A percentile compares a stretch with the other conserved stretches of the same genome.
Evolutionary conservation across 129 eudicot genomes (phyloP).

Genomic region (Saposhnikovia divaricata): DNA sequence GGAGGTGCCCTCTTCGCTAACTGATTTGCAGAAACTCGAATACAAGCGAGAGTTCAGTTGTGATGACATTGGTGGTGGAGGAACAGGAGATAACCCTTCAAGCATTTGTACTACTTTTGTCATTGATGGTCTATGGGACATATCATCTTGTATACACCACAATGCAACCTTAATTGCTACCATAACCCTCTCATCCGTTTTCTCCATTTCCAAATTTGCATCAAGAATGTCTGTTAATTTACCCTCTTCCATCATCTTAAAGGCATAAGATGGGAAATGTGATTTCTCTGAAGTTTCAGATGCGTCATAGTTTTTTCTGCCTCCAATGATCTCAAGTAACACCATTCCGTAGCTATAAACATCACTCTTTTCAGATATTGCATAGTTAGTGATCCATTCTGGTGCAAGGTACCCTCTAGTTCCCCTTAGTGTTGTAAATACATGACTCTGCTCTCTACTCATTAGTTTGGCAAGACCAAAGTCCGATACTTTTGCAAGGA

Average conservation of each 20-base stretch:
- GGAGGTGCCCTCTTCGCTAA: slow-evolving; percentile 72
- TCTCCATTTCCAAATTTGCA: slow-evolving; percentile 30
- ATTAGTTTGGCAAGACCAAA: slow-evolving; percentile 89
- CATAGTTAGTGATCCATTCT: slow-evolving; percentile 82
- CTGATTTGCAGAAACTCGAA: slow-evolving; percentile 52
- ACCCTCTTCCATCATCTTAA: slow-evolving; percentile 76
- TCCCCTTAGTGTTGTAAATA: slow-evolving; percentile 67
- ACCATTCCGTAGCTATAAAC: slow-evolving; percentile 92
- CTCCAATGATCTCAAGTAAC: slow-evolving; percentile 72
- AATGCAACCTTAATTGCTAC: slow-evolving; percentile 68
- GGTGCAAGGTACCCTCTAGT: slow-evolving; percentile 92
- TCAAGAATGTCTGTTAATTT: slow-evolving; percentile 45
- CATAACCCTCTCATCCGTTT: slow-evolving; percentile 50
- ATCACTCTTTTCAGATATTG: slow-evolving; percentile 87
- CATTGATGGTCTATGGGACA: slow-evolving; percentile 63
- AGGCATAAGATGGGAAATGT: slow-evolving; percentile 67
- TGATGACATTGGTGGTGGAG: slow-evolving; percentile 53
- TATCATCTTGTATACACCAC: slow-evolving; percentile 94
- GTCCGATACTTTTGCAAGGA: slow-evolving; percentile 73
- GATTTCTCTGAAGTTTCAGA: slow-evolving; percentile 54
- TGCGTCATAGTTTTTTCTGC: slow-evolving; percentile 65
- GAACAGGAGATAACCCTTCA: slow-evolving; percentile 64
- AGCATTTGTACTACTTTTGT: slow-evolving; percentile 87
- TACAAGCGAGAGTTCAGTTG: slow-evolving; percentile 48
- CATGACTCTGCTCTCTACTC: slow-evolving; percentile 86